Percentiles rank a stretch among this genome's conserved stretches.
Evolutionary conservation across 768 basidiomycete genomes (phyloP).

Genomic region (Trichaptum fuscoviolaceum): DNA sequence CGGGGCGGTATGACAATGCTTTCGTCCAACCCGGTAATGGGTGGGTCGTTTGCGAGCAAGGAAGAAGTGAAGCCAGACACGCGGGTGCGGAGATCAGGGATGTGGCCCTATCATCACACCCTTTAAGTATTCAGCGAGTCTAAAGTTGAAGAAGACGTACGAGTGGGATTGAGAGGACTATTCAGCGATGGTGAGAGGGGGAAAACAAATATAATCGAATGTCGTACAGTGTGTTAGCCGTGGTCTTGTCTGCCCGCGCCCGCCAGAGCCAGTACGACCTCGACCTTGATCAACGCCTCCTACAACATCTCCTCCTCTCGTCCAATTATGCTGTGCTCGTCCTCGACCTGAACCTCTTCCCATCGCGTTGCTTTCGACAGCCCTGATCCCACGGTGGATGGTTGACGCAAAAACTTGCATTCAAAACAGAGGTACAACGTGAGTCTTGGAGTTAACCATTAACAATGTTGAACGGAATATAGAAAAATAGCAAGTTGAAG

Average conservation of each 20-base stretch:
- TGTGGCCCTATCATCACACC: conserved; percentile 10
- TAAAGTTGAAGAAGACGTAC: neutral
- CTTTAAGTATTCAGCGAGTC: neutral
- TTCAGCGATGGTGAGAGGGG: neutral
- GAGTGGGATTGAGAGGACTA: conserved; percentile 9
- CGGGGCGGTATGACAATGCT: conserved; percentile 53
- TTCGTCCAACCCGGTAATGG: conserved; percentile 50
- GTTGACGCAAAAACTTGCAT: too few species aligned
- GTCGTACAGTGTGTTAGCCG: conserved; percentile 8
- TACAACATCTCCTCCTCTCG: too few species aligned
- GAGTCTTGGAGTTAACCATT: too few species aligned
- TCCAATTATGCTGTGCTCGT: too few species aligned
- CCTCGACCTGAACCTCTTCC: too few species aligned
- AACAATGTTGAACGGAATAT: too few species aligned
- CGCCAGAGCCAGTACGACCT: too few species aligned
- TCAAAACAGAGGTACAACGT: too few species aligned
- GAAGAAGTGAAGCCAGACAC: conserved; percentile 23
- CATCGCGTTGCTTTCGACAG: too few species aligned
- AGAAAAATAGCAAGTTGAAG: too few species aligned
- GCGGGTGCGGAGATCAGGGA: conserved; percentile 22
- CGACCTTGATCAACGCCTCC: too few species aligned
- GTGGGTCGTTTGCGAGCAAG: conserved; percentile 24
- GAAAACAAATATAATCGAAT: neutral
- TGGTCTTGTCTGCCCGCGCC: neutral
- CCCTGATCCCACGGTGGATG: too few species aligned